Conservation (phyloP, 2,329 filamentous ascomycete species). For the Alternaria arbusti region DNA sequence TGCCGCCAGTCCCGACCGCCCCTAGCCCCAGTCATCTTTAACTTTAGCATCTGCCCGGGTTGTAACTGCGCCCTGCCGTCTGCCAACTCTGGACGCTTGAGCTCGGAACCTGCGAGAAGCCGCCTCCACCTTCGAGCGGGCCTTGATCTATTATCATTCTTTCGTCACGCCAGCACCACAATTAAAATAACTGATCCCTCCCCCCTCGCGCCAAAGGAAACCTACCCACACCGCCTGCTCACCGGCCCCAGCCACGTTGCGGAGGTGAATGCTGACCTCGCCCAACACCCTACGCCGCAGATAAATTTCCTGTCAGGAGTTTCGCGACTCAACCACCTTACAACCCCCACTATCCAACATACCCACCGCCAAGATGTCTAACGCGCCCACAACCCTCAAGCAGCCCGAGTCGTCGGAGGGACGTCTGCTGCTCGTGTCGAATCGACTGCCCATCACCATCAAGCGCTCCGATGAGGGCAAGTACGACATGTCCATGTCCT, state of each 20-base stretch:
- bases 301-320: slow-evolving; percentile 4
- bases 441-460: slow-evolving; percentile 94
- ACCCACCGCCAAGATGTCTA: slow-evolving; percentile 23
- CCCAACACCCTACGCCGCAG: slow-evolving; percentile 1
- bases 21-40: slow-evolving; percentile 15
- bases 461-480: slow-evolving; percentile 90
- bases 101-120: slow-evolving; percentile 39
- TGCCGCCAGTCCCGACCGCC: slow-evolving; percentile 18
- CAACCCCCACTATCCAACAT: slow-evolving; percentile 6
- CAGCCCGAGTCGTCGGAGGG: slow-evolving; percentile 42
- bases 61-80: slow-evolving; percentile 17
- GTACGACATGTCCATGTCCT: slow-evolving; percentile 96
- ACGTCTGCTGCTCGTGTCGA: slow-evolving; percentile 84
- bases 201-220: not conserved
- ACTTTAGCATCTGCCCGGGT: slow-evolving; percentile 15
- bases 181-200: slow-evolving; percentile 6
- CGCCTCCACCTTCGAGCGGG: slow-evolving; percentile 30
- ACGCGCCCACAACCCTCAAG: slow-evolving; percentile 41
- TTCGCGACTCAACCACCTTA: not conserved
- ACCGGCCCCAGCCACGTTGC: not conserved
- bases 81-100: slow-evolving; percentile 15
- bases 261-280: slow-evolving; percentile 1
- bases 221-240: not conserved
- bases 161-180: slow-evolving; percentile 34
- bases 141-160: slow-evolving; percentile 38